phyloP scores from a whole-genome alignment of 1,284 basidiomycete genomes.

The Sporisorium iseilematis-ciliati region DNA sequence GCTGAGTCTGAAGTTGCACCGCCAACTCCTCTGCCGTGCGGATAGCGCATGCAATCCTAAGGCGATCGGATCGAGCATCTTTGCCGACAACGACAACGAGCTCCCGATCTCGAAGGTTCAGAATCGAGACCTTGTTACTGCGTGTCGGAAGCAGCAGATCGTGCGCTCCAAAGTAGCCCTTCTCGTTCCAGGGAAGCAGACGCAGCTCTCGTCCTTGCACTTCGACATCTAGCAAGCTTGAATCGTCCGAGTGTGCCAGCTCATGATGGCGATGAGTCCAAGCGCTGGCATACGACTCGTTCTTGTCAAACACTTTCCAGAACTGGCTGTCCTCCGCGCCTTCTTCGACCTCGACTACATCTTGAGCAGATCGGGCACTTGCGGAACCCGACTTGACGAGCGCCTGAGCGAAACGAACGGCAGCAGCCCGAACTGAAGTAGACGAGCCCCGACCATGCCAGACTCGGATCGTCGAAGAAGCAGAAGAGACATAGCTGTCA shows the following conservation, averaged over 20 bases:
- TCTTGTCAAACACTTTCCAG: constrained; percentile 52
- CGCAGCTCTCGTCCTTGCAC: constrained; percentile 26
- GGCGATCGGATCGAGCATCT: constrained; percentile 46
- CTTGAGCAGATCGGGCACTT: constrained; percentile 17
- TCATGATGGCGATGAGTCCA: constrained; percentile 43
- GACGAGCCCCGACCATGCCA: constrained; percentile 62
- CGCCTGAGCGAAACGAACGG: constrained; percentile 51
- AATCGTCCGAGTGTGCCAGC: constrained; percentile 16
- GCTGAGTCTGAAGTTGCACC: constrained; percentile 13
- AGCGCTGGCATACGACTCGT: constrained; percentile 46
- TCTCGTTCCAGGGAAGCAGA: constrained; percentile 16
- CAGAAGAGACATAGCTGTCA: constrained; percentile 51
- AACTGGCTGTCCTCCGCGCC: constrained; percentile 58
- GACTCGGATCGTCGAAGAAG: constrained; percentile 51
- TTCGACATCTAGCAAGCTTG: constrained; percentile 30
- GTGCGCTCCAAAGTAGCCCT: constrained; percentile 34
- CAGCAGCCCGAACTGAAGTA: constrained; percentile 39
- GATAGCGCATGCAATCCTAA: constrained; percentile 39
- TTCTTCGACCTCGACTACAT: constrained; percentile 57
- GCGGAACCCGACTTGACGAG: constrained; percentile 35
- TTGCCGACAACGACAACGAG: constrained; percentile 59
- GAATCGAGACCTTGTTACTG: constrained; percentile 41
- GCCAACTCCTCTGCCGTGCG: constrained; percentile 47
- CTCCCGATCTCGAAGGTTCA: constrained; percentile 51
- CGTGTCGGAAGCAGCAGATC: constrained; percentile 40